phyloP scores from a whole-genome alignment of 2,329 filamentous ascomycete genomes.

The Harringtonia aguacate region DNA sequence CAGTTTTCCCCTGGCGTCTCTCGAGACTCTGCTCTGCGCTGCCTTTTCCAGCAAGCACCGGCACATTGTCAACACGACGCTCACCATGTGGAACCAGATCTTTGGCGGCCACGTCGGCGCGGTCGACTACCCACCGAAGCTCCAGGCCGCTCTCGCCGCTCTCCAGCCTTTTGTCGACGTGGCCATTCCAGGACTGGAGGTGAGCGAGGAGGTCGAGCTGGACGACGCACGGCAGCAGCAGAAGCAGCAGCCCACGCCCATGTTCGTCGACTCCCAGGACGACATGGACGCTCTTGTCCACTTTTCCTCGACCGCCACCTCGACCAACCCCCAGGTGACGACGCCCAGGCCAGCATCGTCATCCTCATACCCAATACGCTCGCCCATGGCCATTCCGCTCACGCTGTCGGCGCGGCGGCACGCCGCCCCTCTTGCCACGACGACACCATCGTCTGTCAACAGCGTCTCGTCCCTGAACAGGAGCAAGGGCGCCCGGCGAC shows the following conservation, averaged over 20 bases:
- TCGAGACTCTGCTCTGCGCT: constrained; percentile 45
- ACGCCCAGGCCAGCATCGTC: constrained; percentile 15
- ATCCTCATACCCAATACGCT: constrained; percentile 6
- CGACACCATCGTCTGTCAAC: constrained; percentile 7
- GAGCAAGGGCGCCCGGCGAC: neutral
- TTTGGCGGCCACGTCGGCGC: constrained; percentile 47
- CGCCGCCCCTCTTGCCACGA: constrained; percentile 2
- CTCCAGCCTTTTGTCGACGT: constrained; percentile 44
- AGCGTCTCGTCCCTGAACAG: neutral
- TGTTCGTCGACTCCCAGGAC: constrained; percentile 39
- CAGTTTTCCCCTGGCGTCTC: constrained; percentile 33
- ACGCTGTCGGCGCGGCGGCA: constrained; percentile 18
- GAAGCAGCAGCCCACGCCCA: no score
- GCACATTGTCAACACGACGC: constrained; percentile 38
- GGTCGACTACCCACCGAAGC: constrained; percentile 51
- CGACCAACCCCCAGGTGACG: constrained; percentile 8
- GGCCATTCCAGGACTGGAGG: constrained; percentile 31
- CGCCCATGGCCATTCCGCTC: constrained; percentile 21
- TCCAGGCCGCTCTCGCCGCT: constrained; percentile 52
- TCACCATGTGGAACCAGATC: constrained; percentile 55
- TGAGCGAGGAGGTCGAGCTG: constrained; percentile 25
- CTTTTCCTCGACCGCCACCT: constrained; percentile 16
- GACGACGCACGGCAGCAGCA: constrained; percentile 24
- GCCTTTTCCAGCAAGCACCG: constrained; percentile 48
- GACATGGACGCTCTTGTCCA: constrained; percentile 23